Conservation (phyloP, 257 asterid species). For the Solanum rostratum region DNA sequence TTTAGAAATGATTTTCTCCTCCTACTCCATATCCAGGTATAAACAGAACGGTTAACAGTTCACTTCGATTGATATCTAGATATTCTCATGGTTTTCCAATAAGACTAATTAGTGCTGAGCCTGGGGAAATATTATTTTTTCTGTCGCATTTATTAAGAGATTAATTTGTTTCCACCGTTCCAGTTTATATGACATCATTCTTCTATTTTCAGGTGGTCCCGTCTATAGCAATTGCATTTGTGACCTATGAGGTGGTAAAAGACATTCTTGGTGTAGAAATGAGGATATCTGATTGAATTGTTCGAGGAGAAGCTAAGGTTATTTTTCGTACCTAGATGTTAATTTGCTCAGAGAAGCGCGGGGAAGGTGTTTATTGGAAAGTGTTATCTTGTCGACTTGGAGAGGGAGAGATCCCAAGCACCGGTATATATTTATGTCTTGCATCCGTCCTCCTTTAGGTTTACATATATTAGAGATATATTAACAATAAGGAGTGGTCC, state of each 20-base stretch:
- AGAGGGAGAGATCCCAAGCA: background rate
- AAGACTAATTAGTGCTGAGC: background rate
- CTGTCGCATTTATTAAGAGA: background rate
- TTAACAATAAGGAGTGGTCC: slow-evolving; percentile 1
- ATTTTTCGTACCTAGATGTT: background rate
- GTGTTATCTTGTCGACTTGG: background rate
- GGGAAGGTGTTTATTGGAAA: background rate
- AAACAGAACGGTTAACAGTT: background rate
- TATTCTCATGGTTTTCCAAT: background rate
- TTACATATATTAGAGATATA: background rate
- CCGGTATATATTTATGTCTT: background rate
- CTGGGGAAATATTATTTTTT: background rate
- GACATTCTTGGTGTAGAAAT: slow-evolving; percentile 65
- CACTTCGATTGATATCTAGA: background rate
- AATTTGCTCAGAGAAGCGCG: background rate
- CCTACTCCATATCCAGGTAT: background rate
- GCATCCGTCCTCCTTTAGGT: background rate
- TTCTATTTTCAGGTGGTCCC: slow-evolving; percentile 58
- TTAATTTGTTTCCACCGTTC: background rate
- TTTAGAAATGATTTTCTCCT: background rate
- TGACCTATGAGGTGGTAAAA: slow-evolving; percentile 73
- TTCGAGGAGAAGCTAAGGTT: background rate
- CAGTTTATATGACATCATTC: background rate
- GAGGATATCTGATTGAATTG: slow-evolving; percentile 60
- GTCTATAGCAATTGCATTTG: slow-evolving; percentile 85